Conservation (phyloP, 257 asterid species). For the Fraxinus anomala region DNA sequence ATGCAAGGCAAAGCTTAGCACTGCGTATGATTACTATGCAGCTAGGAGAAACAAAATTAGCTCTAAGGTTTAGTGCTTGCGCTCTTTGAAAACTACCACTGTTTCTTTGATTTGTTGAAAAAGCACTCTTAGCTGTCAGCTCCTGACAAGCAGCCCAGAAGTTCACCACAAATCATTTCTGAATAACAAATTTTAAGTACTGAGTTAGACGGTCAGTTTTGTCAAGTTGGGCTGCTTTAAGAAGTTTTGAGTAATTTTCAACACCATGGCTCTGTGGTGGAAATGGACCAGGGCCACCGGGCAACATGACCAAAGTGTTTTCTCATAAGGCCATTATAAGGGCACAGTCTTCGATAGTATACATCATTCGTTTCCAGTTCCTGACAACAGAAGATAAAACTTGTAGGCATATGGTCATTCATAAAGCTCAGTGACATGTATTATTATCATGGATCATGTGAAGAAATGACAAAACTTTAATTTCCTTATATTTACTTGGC, state of each 20-base stretch:
- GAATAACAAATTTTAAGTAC: background rate
- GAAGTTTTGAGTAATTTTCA: background rate
- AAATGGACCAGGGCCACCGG: background rate
- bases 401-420: conserved; percentile 1
- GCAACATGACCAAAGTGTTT: background rate
- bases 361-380: background rate
- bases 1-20: background rate
- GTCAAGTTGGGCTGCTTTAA: background rate
- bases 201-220: background rate
- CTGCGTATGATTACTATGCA: background rate
- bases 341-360: background rate
- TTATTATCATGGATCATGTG: background rate
- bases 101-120: background rate
- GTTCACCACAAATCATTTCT: background rate
- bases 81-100: background rate
- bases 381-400: background rate
- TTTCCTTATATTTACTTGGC: background rate
- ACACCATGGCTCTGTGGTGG: background rate
- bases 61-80: background rate
- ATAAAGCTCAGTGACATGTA: background rate
- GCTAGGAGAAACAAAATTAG: background rate
- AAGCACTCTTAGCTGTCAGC: background rate
- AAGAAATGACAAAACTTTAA: background rate
- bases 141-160: background rate
- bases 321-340: background rate